phyloP scores from a whole-genome alignment of 169 alveolate species.

The Theileria parva region DNA sequence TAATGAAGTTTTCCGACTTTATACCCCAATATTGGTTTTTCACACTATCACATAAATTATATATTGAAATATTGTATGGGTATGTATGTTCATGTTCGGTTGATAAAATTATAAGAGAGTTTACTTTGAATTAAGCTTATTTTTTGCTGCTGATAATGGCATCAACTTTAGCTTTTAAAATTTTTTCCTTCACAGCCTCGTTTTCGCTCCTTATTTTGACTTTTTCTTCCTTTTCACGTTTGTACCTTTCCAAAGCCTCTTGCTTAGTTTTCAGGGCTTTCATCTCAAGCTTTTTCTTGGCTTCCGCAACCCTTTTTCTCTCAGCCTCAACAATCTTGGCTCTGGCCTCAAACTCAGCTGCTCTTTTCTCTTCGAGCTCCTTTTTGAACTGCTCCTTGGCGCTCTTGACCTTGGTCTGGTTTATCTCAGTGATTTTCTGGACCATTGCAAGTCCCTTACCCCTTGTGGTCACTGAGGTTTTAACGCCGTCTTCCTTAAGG shows the following conservation, averaged over 20 bases:
- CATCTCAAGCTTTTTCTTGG: constrained; percentile 46
- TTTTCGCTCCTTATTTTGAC: constrained; percentile 16
- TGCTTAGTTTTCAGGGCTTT: constrained; percentile 31
- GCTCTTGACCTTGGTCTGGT: constrained; percentile 1
- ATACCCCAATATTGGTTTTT: background rate
- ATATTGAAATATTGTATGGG: background rate
- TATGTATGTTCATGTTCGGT: background rate
- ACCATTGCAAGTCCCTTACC: constrained; percentile 43
- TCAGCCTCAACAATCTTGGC: constrained; percentile 48
- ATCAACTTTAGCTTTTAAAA: constrained; percentile 43
- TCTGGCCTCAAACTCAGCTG: background rate
- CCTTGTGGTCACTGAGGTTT: constrained; percentile 25
- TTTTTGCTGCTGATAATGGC: constrained; percentile 14
- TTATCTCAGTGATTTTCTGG: constrained; percentile 25
- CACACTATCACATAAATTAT: background rate
- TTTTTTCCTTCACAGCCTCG: constrained; percentile 33
- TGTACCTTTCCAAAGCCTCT: constrained; percentile 41
- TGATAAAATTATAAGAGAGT: background rate
- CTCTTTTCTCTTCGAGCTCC: constrained; percentile 20
- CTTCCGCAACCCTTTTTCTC: constrained; percentile 52
- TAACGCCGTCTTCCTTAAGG: constrained; percentile 28
- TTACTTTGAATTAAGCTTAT: background rate
- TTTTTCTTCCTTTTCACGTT: constrained; percentile 26
- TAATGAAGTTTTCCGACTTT: background rate
- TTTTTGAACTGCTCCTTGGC: constrained; percentile 37